These are phyloP conservation scores for Trichosanthes cucumerina DNA, from an alignment of 306 rosid species.

Conservation along the genomic window DNA sequence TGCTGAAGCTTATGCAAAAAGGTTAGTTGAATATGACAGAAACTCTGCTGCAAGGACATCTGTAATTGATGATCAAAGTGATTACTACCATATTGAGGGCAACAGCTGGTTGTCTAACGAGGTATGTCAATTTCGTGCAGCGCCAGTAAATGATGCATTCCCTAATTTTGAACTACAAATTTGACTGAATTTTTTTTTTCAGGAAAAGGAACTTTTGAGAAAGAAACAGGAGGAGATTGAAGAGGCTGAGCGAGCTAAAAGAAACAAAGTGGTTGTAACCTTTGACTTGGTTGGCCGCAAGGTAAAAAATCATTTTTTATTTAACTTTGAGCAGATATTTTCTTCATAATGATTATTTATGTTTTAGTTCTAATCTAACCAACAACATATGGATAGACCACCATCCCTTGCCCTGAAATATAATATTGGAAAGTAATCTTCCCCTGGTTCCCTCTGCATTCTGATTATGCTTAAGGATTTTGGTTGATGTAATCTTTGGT, in stretches of 20 bases:
- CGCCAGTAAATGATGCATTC: background rate
- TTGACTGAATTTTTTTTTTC: background rate
- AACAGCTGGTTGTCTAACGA: conserved; percentile 86
- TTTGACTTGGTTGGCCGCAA: conserved; percentile 97
- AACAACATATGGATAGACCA: background rate
- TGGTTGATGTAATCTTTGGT: background rate
- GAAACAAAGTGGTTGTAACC: conserved; percentile 69
- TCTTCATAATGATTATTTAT: background rate
- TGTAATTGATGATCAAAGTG: conserved; percentile 95
- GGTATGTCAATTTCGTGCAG: conserved; percentile 25
- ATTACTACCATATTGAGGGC: conserved; percentile 91
- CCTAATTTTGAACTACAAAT: conserved; percentile 1
- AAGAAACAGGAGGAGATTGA: conserved; percentile 82
- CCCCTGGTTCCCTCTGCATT: background rate
- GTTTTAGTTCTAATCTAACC: background rate
- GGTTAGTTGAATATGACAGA: conserved; percentile 85
- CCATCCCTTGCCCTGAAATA: background rate
- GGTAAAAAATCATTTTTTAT: conserved; percentile 28
- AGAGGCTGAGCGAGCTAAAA: conserved; percentile 79
- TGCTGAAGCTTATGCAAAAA: conserved; percentile 91
- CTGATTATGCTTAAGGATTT: background rate
- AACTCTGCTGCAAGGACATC: conserved; percentile 91
- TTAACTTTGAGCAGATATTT: conserved; percentile 9
- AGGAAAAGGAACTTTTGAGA: conserved; percentile 80
- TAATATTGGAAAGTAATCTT: background rate